Percentiles rank a stretch among this genome's conserved stretches.
These are phyloP conservation scores for Lichina pygmaea DNA, from an alignment of 495 filamentous ascomycete genomes.

Conservation along the genomic window DNA sequence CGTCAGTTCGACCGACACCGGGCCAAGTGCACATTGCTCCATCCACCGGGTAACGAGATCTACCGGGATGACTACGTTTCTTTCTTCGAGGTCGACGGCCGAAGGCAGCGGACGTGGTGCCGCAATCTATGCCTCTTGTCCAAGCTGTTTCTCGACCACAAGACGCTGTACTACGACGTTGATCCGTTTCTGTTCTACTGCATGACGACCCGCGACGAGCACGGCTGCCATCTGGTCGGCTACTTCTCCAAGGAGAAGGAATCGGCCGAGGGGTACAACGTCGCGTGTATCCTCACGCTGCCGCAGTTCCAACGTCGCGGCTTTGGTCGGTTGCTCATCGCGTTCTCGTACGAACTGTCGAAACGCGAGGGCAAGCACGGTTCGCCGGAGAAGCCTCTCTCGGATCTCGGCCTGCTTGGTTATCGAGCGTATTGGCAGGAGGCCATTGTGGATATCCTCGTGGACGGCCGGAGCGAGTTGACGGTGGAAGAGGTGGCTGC, in stretches of 20 bases:
- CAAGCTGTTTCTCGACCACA: slow-evolving; percentile 95
- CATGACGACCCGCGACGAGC: slow-evolving; percentile 70
- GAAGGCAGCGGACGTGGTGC: slow-evolving; percentile 88
- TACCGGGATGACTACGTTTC: slow-evolving; percentile 85
- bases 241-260: slow-evolving; percentile 99
- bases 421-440: slow-evolving; percentile 96
- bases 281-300: slow-evolving; percentile 88
- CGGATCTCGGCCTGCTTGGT: slow-evolving; percentile 69
- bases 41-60: slow-evolving; percentile 93
- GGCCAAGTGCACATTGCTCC: slow-evolving; percentile 67
- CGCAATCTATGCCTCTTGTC: slow-evolving; percentile 82
- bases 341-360: slow-evolving; percentile 92
- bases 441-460: slow-evolving; percentile 60
- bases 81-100: slow-evolving; percentile 93
- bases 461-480: slow-evolving; percentile 34
- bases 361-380: slow-evolving; percentile 87
- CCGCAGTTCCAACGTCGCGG: slow-evolving; percentile 90
- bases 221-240: slow-evolving; percentile 77
- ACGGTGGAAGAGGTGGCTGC: slow-evolving; percentile 61
- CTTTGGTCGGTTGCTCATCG: slow-evolving; percentile 76
- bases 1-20: slow-evolving; percentile 66
- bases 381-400: slow-evolving; percentile 86
- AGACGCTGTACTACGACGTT: slow-evolving; percentile 98
- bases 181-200: slow-evolving; percentile 97
- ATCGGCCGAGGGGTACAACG: slow-evolving; percentile 82